phyloP scores from a whole-genome alignment of 306 rosid genomes.

The Vachellia collinsii region DNA sequence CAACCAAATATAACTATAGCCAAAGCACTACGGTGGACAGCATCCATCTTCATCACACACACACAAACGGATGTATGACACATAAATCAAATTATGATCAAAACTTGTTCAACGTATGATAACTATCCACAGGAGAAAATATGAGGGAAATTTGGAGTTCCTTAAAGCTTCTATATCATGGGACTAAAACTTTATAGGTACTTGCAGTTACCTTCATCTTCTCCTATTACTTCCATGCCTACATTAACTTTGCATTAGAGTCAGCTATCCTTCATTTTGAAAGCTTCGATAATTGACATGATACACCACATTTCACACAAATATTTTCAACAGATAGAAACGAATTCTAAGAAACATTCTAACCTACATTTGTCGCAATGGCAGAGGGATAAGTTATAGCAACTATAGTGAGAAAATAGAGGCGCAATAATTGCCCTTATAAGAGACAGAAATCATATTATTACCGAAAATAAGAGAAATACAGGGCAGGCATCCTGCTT shows the following conservation, averaged over 20 bases:
- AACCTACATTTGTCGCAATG: conserved; percentile 22
- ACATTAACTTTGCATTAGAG: conserved; percentile 8
- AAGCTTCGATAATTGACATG: not conserved
- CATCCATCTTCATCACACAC: not conserved
- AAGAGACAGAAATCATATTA: conserved; percentile 32
- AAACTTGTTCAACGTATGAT: not conserved
- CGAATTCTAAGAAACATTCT: not conserved
- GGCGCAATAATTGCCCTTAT: conserved; percentile 5
- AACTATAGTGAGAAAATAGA: conserved; percentile 8
- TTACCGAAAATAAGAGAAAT: conserved; percentile 82
- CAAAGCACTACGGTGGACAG: conserved; percentile 25
- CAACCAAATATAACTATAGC: conserved; percentile 23
- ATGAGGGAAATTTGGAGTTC: not conserved
- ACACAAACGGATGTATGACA: not conserved
- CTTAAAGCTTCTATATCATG: conserved; percentile 1
- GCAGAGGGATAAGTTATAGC: conserved; percentile 3
- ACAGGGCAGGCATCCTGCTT: conserved; percentile 68
- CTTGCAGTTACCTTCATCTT: not conserved
- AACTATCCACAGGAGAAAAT: not conserved
- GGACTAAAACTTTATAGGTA: not conserved
- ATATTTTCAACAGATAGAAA: conserved; percentile 1
- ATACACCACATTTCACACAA: not conserved
- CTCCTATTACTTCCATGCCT: not conserved
- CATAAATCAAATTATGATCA: not conserved
- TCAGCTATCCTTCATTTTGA: conserved; percentile 3